Evolutionary conservation across 495 filamentous ascomycete species (phyloP).

Genomic region (Talaromyces wortmannii): DNA sequence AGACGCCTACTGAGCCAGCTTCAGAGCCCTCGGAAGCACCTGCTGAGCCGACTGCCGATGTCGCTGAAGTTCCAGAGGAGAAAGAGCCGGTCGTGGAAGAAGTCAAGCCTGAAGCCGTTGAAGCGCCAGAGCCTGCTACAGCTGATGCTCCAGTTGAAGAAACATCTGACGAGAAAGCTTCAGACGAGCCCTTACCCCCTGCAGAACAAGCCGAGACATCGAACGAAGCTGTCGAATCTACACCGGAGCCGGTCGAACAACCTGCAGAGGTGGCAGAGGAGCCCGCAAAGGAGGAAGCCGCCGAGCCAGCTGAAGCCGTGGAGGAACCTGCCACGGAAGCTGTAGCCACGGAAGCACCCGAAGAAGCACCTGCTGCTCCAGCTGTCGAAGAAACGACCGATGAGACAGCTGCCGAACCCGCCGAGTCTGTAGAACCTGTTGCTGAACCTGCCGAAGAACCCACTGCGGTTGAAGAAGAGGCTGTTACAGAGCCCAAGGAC

Average conservation of each 20-base stretch:
- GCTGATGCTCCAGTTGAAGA: constrained; percentile 2
- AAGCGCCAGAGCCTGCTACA: constrained; percentile 1
- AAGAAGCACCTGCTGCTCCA: not conserved
- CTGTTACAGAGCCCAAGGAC: constrained; percentile 7
- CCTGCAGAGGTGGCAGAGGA: not conserved
- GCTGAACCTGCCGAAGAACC: not conserved
- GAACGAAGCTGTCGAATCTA: not conserved
- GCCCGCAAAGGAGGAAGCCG: not conserved
- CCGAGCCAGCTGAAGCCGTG: constrained; percentile 1
- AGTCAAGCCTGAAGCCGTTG: not conserved
- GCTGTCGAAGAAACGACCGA: constrained; percentile 5
- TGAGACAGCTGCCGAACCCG: not conserved
- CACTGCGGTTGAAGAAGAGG: constrained; percentile 7
- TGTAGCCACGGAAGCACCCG: constrained; percentile 4
- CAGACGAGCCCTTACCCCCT: not conserved
- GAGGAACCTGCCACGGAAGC: constrained; percentile 12
- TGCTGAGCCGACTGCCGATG: not conserved
- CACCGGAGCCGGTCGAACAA: not conserved
- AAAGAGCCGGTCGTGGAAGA: not conserved
- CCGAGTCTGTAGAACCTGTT: not conserved
- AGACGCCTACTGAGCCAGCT: not conserved
- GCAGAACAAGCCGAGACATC: not conserved
- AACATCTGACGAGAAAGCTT: not conserved
- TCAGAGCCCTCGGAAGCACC: not conserved
- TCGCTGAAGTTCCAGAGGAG: not conserved